Percentiles rank a stretch among this genome's conserved stretches.
These are phyloP conservation scores for Paracorniculantispora psalliotae DNA, from an alignment of 2,329 filamentous ascomycete genomes.

Conservation along the genomic window DNA sequence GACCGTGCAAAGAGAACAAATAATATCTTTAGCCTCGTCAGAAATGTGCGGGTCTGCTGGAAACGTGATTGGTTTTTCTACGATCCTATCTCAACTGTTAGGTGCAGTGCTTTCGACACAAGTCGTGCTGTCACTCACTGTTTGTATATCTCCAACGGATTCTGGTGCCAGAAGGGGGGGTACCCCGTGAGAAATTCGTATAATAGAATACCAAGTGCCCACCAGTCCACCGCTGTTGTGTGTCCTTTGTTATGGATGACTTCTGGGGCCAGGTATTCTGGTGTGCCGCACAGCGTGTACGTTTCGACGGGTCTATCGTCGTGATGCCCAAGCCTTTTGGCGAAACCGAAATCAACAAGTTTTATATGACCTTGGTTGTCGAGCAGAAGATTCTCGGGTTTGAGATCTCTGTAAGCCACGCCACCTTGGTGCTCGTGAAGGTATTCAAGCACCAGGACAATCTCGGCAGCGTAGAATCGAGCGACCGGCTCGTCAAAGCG, in stretches of 20 bases:
- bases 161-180: constrained; percentile 82
- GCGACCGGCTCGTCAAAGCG: constrained; percentile 75
- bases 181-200: constrained; percentile 84
- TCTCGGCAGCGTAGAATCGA: constrained; percentile 79
- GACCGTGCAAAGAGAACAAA: constrained; percentile 70
- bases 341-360: constrained; percentile 81
- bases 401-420: constrained; percentile 75
- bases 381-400: constrained; percentile 77
- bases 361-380: constrained; percentile 76
- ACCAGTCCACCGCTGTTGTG: constrained; percentile 77
- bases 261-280: constrained; percentile 79
- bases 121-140: constrained; percentile 43
- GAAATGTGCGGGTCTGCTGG: constrained; percentile 63
- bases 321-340: constrained; percentile 64
- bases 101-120: not conserved
- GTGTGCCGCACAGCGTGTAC: constrained; percentile 78
- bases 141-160: constrained; percentile 83
- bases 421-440: constrained; percentile 73
- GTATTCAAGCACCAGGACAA: constrained; percentile 75
- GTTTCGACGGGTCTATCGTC: constrained; percentile 57
- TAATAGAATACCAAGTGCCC: constrained; percentile 77
- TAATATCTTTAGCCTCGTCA: constrained; percentile 66
- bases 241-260: constrained; percentile 79
- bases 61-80: constrained; percentile 72
- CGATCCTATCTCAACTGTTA: constrained; percentile 51